Percentiles rank a stretch among this genome's conserved stretches.
These are phyloP conservation scores for Tolypocladium pustulatum DNA, from an alignment of 2,329 filamentous ascomycete species.

Conservation along the genomic window DNA sequence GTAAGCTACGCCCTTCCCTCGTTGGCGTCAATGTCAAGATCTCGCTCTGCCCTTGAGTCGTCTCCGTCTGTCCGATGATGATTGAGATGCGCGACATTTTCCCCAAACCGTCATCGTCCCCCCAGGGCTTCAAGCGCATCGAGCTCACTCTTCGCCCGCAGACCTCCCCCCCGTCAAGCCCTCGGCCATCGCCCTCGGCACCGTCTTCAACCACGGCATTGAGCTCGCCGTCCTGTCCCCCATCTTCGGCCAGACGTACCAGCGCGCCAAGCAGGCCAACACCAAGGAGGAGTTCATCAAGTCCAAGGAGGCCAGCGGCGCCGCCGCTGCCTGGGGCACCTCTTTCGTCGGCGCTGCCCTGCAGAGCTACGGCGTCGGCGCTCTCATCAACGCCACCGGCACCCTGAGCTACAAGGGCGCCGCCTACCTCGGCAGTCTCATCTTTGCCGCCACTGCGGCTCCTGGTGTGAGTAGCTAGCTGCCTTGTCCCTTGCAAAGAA, in stretches of 20 bases:
- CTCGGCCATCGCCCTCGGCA: conserved; percentile 92
- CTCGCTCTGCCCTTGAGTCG: neutral
- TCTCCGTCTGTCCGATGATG: neutral
- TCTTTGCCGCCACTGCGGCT: conserved; percentile 86
- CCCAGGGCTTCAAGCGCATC: neutral
- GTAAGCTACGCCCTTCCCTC: conserved; percentile 25
- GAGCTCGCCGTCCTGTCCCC: conserved; percentile 81
- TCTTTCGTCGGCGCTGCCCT: conserved; percentile 81
- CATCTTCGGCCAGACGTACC: conserved; percentile 89
- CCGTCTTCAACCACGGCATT: conserved; percentile 86
- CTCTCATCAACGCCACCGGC: conserved; percentile 87
- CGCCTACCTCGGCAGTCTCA: conserved; percentile 79
- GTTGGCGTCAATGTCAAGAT: neutral
- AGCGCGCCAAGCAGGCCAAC: conserved; percentile 82
- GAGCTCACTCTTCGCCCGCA: conserved; percentile 13
- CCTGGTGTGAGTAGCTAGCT: conserved; percentile 53
- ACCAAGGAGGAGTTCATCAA: conserved; percentile 93
- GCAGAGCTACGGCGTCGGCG: conserved; percentile 82
- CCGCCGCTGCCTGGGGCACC: conserved; percentile 81
- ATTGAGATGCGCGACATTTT: neutral
- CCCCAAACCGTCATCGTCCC: neutral
- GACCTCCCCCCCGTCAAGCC: conserved; percentile 77
- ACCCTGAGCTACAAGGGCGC: conserved; percentile 96
- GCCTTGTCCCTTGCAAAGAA: neutral
- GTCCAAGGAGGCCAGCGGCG: conserved; percentile 83